These are phyloP conservation scores for Solanum piurae DNA, from an alignment of 257 asterid genomes.

Conservation along the genomic window DNA sequence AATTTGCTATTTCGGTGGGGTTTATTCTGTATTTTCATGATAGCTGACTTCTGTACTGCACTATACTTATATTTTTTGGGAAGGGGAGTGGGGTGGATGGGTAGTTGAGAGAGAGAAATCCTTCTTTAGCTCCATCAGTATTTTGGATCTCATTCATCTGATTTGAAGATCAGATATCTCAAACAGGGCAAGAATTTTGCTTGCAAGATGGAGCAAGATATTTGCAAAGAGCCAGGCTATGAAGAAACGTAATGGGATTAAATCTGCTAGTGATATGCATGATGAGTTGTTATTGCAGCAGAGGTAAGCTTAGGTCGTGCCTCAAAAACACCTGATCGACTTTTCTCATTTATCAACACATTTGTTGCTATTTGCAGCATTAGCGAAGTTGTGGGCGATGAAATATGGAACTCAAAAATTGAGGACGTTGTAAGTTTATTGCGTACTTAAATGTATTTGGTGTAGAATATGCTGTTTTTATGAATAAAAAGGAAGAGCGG, in stretches of 20 bases:
- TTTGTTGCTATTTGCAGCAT: slow-evolving; percentile 54
- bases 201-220: slow-evolving; percentile 75
- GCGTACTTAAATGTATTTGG: background rate
- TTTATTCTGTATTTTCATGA: background rate
- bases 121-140: slow-evolving; percentile 2
- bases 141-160: slow-evolving; percentile 52
- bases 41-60: background rate
- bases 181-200: slow-evolving; percentile 80
- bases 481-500: background rate
- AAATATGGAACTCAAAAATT: slow-evolving; percentile 48
- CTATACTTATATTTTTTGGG: background rate
- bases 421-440: slow-evolving; percentile 42
- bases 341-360: slow-evolving; percentile 7
- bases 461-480: background rate
- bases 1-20: background rate
- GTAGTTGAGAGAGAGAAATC: background rate
- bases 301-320: slow-evolving; percentile 43
- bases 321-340: background rate
- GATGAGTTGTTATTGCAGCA: slow-evolving; percentile 85
- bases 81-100: background rate
- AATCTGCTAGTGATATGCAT: slow-evolving; percentile 51
- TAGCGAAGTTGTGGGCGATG: slow-evolving; percentile 67
- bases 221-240: slow-evolving; percentile 57
- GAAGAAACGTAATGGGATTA: slow-evolving; percentile 45
- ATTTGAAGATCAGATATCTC: slow-evolving; percentile 91